These are phyloP conservation scores for Termitomyces sp. DNA, from an alignment of 768 basidiomycete genomes.

Conservation along the genomic window DNA sequence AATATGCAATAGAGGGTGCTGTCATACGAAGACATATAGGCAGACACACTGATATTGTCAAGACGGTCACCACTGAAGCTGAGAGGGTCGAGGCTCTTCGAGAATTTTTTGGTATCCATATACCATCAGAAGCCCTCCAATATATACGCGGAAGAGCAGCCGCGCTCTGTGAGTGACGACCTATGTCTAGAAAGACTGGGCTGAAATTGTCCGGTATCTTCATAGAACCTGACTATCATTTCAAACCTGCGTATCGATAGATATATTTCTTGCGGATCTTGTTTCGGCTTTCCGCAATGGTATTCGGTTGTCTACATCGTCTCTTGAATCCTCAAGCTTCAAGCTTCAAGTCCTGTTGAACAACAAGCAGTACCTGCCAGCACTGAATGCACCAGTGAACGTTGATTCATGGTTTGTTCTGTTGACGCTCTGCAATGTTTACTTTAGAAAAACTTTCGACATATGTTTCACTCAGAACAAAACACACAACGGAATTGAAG, in stretches of 20 bases:
- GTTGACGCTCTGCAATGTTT: not conserved
- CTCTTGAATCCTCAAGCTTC: too few relatives aligned
- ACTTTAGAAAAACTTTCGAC: too few relatives aligned
- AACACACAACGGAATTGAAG: too few relatives aligned
- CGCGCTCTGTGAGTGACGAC: slow-evolving; percentile 22
- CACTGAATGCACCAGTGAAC: too few relatives aligned
- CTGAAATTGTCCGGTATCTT: not conserved
- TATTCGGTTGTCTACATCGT: not conserved
- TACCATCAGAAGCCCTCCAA: slow-evolving; percentile 1
- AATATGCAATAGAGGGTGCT: slow-evolving; percentile 6
- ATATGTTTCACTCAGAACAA: too few relatives aligned
- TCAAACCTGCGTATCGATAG: not conserved
- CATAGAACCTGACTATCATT: not conserved
- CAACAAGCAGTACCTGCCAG: too few relatives aligned
- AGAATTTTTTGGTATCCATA: slow-evolving; percentile 8
- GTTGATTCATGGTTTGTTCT: too few relatives aligned
- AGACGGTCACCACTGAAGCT: slow-evolving; percentile 1
- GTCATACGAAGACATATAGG: slow-evolving; percentile 8
- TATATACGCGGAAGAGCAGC: slow-evolving; percentile 25
- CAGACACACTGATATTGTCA: not conserved
- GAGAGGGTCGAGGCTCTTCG: slow-evolving; percentile 5
- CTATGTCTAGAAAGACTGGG: not conserved
- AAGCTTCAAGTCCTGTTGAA: too few relatives aligned
- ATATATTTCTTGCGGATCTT: not conserved
- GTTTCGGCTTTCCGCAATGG: not conserved